Evolutionary conservation across 1,284 basidiomycete species (phyloP).

Genomic region (Ganoderma leucocontextum): DNA sequence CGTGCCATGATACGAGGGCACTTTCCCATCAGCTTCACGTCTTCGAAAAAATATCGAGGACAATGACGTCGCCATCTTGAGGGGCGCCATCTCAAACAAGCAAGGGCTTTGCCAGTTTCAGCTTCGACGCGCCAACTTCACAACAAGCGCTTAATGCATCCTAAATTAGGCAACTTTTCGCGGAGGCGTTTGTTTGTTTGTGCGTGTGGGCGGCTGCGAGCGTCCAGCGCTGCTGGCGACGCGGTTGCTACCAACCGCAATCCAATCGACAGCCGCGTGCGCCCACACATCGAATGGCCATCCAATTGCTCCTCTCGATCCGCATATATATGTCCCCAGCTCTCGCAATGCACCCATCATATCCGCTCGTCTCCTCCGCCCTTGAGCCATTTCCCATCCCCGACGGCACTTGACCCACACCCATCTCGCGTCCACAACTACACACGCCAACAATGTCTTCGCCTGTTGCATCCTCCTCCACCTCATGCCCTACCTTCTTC

Average conservation of each 20-base stretch:
- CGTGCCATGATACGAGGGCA: neutral
- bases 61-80: neutral
- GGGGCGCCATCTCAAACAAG: neutral
- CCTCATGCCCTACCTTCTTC: conserved; percentile 28
- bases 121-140: neutral
- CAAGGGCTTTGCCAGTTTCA: neutral
- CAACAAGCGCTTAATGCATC: neutral
- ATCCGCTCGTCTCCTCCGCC: conserved; percentile 9
- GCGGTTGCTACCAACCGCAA: conserved; percentile 1
- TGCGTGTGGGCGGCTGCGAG: conserved; percentile 2
- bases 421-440: neutral
- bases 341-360: conserved; percentile 20
- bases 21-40: neutral
- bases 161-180: neutral
- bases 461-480: conserved; percentile 14
- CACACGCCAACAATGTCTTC: conserved; percentile 24
- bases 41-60: neutral
- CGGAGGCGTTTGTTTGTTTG: conserved; percentile 7
- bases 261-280: neutral
- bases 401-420: conserved; percentile 10
- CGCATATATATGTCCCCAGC: conserved; percentile 18
- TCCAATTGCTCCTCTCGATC: conserved; percentile 14
- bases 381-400: neutral
- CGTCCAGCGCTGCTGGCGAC: neutral
- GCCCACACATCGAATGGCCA: conserved; percentile 13